Evolutionary conservation across 495 filamentous ascomycete species (phyloP), one percentile per base, ranked within the genome.

Genomic region (Tuber umbilicatum): DNA sequence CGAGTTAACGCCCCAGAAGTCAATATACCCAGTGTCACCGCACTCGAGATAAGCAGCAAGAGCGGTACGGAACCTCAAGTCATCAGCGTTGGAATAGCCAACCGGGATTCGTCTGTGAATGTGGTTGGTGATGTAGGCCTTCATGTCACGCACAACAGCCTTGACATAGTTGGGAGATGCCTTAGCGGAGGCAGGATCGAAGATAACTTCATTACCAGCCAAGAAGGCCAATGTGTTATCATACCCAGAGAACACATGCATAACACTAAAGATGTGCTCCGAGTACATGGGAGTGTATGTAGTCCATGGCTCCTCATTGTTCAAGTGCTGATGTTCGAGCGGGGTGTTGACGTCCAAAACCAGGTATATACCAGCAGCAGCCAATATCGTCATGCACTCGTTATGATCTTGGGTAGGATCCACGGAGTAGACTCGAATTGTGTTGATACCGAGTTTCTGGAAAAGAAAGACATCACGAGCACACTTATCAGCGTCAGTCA

Each of bases 41-140:
- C 94, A 98, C 88, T 97, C 97, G 88, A 98, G 93, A 87, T 94
- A 97, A 71, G 91, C 79, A 68, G 94, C 94, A 83, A 94, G 93
- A 85, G 97, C 91, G 80, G 91, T 89, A 82, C 94, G 93, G 86
- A 96, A 97, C 76, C 89, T 88, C 78, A 92, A 86, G 69, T 96
- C 91, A 84, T 97, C 93, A 47, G 90, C 81, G 73, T 82, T 82
- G 42, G 80, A 78, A 78, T 86, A 86, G 74, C 85, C 85, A 69
- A 86, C 85, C 43, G 85, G 85, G 70, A 86, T 86, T 50, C 77
- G 70, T 69, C 85, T 85, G 45, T 68, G 40, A 72, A 74, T 70
- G 74, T 86, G 85, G 69, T 84, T 82, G 69, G 82, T 89, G 84
- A 95, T 90, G 82, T 94, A 94, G 35, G 86, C 86, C 86, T 94